Evolutionary conservation across 306 rosid species (phyloP), one percentile per base, ranked within the genome.

Genomic region (Glycine soja): DNA sequence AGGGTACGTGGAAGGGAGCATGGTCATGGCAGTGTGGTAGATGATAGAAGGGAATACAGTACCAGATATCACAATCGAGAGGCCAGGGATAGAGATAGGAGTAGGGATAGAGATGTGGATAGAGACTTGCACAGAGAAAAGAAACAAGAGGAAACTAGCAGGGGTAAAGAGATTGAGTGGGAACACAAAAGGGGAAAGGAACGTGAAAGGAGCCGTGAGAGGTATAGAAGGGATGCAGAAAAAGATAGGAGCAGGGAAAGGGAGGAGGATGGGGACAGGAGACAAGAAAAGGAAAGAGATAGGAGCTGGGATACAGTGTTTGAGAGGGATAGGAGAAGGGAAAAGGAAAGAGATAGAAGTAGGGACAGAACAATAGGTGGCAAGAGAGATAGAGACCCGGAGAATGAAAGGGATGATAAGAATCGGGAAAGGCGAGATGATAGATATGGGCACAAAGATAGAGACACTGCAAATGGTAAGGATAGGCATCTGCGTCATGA

Each of bases 231-330:
- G 80, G 92, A 90, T 70, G 84, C 54, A 56, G 92, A 88, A 70
- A 84, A 80, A 66, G 94, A 83, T 43, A 90, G 89, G 80, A 88
- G 85, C 77, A 61, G 84, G 78, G 91, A 81, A 75, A 84, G 91
- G 56, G 91, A 84, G 68, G 82, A 84, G 47, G 91, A 85, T 42
- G 78, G 85, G 81, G 91, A 85, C 65, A 71, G 84, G 85, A 88
- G 88, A 87, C 88, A 85, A 79, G 94, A 87, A 62, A 85, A 61
- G 80, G 96, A 91, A 70, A 62, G 88, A 47, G 91, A 83, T 65
- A 74, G 89, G 71, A 89, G 88, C 73, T 51, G 81, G 85, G 93
- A 90, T 15, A 48, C 82, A n/a, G 86, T 74, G 68, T 75, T 38
- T 72, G 90, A 86, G 52, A 86, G 87, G 79, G 90, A 87, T 19